These are phyloP conservation scores for Hericium coralloides DNA, from an alignment of 768 basidiomycete species.

Conservation along the genomic window DNA sequence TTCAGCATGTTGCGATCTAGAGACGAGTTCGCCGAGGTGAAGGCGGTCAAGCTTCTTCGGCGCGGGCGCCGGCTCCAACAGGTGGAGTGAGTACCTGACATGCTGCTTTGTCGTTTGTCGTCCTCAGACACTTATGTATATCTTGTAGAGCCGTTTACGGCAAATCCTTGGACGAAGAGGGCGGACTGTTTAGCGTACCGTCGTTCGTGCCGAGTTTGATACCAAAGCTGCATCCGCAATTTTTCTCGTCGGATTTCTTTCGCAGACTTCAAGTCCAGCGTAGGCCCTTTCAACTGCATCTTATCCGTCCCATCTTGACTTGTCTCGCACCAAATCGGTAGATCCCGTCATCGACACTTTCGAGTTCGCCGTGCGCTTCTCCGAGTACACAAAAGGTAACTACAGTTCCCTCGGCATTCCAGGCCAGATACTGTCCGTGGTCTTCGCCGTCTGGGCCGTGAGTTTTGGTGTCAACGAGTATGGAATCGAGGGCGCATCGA, in stretches of 20 bases:
- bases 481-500: slow-evolving; percentile 43
- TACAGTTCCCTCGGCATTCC: slow-evolving; percentile 56
- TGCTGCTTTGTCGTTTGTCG: slow-evolving; percentile 5
- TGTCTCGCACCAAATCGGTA: slow-evolving; percentile 21
- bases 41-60: slow-evolving; percentile 78
- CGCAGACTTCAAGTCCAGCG: slow-evolving; percentile 78
- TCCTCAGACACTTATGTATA: slow-evolving; percentile 1
- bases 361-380: slow-evolving; percentile 71
- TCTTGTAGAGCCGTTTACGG: slow-evolving; percentile 65
- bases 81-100: slow-evolving; percentile 54
- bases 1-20: slow-evolving; percentile 29
- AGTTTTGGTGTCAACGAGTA: slow-evolving; percentile 83
- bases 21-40: slow-evolving; percentile 87
- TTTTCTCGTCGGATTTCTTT: slow-evolving; percentile 84
- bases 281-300: slow-evolving; percentile 22
- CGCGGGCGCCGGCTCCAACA: slow-evolving; percentile 75
- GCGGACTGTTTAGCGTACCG: slow-evolving; percentile 22
- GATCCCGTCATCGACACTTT: slow-evolving; percentile 79
- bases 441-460: slow-evolving; percentile 82
- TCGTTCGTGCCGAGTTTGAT: slow-evolving; percentile 46
- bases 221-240: slow-evolving; percentile 65
- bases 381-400: slow-evolving; percentile 51
- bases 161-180: slow-evolving; percentile 44
- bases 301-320: not conserved
- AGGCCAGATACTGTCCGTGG: slow-evolving; percentile 67